Percentiles rank a stretch among this genome's conserved stretches.
phyloP scores from a whole-genome alignment of 1,139 yeast genomes.

The Kodamaea suecica region DNA sequence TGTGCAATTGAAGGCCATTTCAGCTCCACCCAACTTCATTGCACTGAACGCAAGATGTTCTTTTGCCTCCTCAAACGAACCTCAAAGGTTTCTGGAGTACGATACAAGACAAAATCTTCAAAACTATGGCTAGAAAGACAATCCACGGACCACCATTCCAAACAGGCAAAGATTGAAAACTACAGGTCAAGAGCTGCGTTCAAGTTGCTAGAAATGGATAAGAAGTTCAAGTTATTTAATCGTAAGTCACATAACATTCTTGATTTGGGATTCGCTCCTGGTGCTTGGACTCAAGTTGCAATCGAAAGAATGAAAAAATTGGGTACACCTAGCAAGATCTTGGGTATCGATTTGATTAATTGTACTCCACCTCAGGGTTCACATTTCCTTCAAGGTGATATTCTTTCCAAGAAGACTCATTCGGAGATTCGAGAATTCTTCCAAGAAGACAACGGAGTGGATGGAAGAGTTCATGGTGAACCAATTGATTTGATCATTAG shows the following conservation, averaged over 20 bases:
- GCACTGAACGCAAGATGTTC: no score
- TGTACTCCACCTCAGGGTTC: constrained; percentile 42
- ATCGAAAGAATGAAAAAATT: constrained; percentile 22
- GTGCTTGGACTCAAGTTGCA: constrained; percentile 50
- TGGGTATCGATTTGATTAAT: constrained; percentile 43
- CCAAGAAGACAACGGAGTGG: constrained; percentile 2
- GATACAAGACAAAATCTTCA: constrained; percentile 46
- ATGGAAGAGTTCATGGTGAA: neutral
- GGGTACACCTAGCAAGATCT: constrained; percentile 18
- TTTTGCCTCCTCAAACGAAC: no score
- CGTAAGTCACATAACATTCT: constrained; percentile 55
- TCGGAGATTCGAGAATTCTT: constrained; percentile 22
- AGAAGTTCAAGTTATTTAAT: constrained; percentile 57
- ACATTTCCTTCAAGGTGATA: constrained; percentile 41
- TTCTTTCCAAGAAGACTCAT: constrained; percentile 35
- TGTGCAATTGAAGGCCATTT: no score
- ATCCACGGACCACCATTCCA: constrained; percentile 56
- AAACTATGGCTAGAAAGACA: constrained; percentile 75
- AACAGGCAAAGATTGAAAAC: constrained; percentile 61
- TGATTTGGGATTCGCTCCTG: constrained; percentile 62
- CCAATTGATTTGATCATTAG: constrained; percentile 38
- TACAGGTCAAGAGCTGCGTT: constrained; percentile 87
- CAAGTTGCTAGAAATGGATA: constrained; percentile 70
- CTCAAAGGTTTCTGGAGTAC: constrained; percentile 1
- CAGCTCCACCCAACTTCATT: no score